These are phyloP conservation scores for Lyophyllum shimeji DNA, from an alignment of 768 basidiomycete genomes.

Conservation along the genomic window DNA sequence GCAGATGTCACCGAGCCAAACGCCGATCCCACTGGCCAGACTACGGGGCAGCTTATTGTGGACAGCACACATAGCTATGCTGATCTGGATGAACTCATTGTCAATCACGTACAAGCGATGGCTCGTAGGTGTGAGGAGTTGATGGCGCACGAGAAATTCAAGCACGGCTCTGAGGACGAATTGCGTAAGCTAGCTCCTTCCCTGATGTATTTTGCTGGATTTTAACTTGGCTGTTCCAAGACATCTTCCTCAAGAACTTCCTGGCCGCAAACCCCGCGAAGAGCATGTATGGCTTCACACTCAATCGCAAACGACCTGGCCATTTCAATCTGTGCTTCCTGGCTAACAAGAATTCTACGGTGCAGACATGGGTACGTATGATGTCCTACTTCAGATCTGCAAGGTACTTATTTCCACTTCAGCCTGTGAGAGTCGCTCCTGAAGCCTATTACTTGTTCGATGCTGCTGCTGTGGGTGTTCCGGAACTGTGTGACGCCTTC, in stretches of 20 bases:
- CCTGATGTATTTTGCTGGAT: background rate
- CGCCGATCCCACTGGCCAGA: slow-evolving; percentile 69
- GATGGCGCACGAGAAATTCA: slow-evolving; percentile 95
- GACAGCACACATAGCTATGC: slow-evolving; percentile 81
- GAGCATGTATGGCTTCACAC: slow-evolving; percentile 93
- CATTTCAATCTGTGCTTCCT: slow-evolving; percentile 94
- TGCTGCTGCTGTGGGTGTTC: slow-evolving; percentile 86
- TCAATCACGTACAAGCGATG: slow-evolving; percentile 95
- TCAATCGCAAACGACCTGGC: slow-evolving; percentile 87
- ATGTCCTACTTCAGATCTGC: background rate
- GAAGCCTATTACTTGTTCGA: slow-evolving; percentile 91
- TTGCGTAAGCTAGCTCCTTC: slow-evolving; percentile 68
- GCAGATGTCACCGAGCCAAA: slow-evolving; percentile 83
- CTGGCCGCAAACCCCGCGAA: slow-evolving; percentile 91
- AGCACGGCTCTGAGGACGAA: slow-evolving; percentile 82
- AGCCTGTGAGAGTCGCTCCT: slow-evolving; percentile 87
- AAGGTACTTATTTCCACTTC: slow-evolving; percentile 10
- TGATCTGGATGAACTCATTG: slow-evolving; percentile 95
- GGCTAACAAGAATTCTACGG: slow-evolving; percentile 85
- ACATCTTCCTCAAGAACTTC: slow-evolving; percentile 84
- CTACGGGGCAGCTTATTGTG: slow-evolving; percentile 64
- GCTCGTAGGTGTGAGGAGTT: slow-evolving; percentile 91
- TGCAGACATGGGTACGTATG: slow-evolving; percentile 84
- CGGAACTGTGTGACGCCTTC: slow-evolving; percentile 95
- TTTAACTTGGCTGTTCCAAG: slow-evolving; percentile 37